A percentile compares a stretch with the other conserved stretches of the same genome.
Evolutionary conservation across 1,139 yeast genomes (phyloP).

Genomic region (Taiozyma sp.): DNA sequence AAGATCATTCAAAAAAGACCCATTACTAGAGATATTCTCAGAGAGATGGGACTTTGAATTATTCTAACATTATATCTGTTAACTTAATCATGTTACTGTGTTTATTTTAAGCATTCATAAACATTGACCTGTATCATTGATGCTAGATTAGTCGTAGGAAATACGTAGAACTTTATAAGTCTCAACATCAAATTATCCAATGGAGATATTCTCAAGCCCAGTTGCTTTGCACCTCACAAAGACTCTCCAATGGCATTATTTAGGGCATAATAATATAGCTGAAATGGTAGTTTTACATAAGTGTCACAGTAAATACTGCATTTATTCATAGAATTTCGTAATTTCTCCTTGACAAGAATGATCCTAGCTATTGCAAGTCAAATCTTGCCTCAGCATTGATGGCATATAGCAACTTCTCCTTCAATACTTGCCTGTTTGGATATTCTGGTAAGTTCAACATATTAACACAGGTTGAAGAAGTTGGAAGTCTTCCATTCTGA

Average conservation of each 20-base stretch:
- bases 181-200: too few species aligned
- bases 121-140: too few species aligned
- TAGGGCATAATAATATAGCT: too few species aligned
- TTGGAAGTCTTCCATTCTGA: constrained; percentile 60
- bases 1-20: constrained; percentile 12
- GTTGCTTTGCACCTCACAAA: too few species aligned
- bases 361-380: constrained; percentile 47
- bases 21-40: constrained; percentile 16
- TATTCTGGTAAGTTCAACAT: constrained; percentile 83
- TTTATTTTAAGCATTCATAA: not conserved
- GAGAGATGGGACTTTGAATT: constrained; percentile 13
- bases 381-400: constrained; percentile 82
- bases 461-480: constrained; percentile 92
- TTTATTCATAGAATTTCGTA: not conserved
- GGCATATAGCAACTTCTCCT: constrained; percentile 64
- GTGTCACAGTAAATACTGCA: too few species aligned
- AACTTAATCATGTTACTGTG: not conserved
- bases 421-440: constrained; percentile 48
- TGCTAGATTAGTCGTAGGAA: too few species aligned
- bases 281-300: too few species aligned
- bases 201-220: too few species aligned
- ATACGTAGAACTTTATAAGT: too few species aligned
- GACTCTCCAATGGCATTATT: too few species aligned
- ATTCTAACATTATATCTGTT: not conserved
- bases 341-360: not conserved